These are phyloP conservation scores for Neostapfia colusana DNA, from an alignment of 176 grass and related monocot species.

Conservation along the genomic window DNA sequence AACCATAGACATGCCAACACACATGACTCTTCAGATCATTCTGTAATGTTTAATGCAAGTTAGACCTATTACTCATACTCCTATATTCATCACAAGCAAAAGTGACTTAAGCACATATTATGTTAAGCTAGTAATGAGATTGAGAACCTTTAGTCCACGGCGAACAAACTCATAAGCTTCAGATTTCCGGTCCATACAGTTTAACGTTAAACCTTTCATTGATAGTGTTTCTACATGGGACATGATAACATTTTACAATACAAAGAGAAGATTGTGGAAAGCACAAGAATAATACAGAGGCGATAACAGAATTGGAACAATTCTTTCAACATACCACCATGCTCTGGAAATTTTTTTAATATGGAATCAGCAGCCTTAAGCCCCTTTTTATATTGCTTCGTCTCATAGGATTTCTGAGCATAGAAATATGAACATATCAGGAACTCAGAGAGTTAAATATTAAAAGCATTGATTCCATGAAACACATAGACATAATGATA, in stretches of 20 bases:
- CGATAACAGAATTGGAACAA: conserved; percentile 3
- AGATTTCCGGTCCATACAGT: conserved; percentile 97
- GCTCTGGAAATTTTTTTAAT: conserved; percentile 96
- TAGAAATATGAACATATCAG: conserved; percentile 31
- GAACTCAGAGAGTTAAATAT: not conserved
- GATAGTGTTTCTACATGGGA: conserved; percentile 89
- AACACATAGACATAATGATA: not conserved
- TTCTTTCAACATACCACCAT: conserved; percentile 72
- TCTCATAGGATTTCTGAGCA: conserved; percentile 97
- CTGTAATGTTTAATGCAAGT: conserved; percentile 45
- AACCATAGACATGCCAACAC: conserved; percentile 98
- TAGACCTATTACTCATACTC: conserved; percentile 10
- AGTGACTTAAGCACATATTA: conserved; percentile 23
- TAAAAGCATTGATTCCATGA: not conserved
- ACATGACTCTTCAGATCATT: conserved; percentile 99
- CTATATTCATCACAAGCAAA: not conserved
- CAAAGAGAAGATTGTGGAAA: conserved; percentile 6
- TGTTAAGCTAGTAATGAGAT: conserved; percentile 2
- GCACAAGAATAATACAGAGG: not conserved
- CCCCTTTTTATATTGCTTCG: conserved; percentile 98
- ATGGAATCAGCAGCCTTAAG: conserved; percentile 97
- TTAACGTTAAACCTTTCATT: conserved; percentile 98
- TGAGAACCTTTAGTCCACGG: conserved; percentile 88
- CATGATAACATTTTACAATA: not conserved
- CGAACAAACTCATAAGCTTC: conserved; percentile 99